Conservation (phyloP, 2,329 filamentous ascomycete genomes). For the Pyrenochaeta sp. region DNA sequence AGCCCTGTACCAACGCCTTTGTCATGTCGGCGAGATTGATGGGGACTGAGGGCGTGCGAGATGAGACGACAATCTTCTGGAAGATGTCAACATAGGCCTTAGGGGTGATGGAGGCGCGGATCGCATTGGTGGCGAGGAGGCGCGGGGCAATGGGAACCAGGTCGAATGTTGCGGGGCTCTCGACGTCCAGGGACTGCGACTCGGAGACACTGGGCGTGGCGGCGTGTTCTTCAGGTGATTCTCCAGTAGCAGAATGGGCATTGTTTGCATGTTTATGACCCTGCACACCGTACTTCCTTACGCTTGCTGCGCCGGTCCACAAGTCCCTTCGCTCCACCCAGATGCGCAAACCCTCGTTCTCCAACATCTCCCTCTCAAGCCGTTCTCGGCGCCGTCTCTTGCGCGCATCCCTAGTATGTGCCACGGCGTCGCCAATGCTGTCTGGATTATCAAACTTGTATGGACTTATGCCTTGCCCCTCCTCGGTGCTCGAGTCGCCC, state of each 20-base stretch:
- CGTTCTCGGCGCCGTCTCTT: conserved; percentile 49
- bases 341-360: conserved; percentile 84
- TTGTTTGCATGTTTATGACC: conserved; percentile 5
- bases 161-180: conserved; percentile 23
- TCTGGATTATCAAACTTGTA: conserved; percentile 58
- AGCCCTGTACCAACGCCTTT: conserved; percentile 82
- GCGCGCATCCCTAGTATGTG: conserved; percentile 35
- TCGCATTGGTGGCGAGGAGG: conserved; percentile 75
- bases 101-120: conserved; percentile 79
- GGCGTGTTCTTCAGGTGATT: conserved; percentile 14
- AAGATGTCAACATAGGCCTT: conserved; percentile 83
- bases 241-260: conserved; percentile 10
- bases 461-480: conserved; percentile 31
- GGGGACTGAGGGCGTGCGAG: conserved; percentile 82
- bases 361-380: conserved; percentile 59
- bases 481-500: conserved; percentile 32
- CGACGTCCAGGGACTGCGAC: conserved; percentile 10
- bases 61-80: conserved; percentile 84
- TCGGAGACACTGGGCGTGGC: conserved; percentile 9
- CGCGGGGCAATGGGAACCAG: conserved; percentile 77
- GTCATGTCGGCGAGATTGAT: conserved; percentile 87
- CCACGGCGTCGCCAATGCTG: conserved; percentile 51
- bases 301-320: conserved; percentile 78
- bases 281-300: conserved; percentile 50
- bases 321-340: conserved; percentile 80